Evolutionary conservation across 306 rosid species (phyloP), one percentile per base, ranked within the genome.

Genomic region (Dalbergia cochinchinensis): DNA sequence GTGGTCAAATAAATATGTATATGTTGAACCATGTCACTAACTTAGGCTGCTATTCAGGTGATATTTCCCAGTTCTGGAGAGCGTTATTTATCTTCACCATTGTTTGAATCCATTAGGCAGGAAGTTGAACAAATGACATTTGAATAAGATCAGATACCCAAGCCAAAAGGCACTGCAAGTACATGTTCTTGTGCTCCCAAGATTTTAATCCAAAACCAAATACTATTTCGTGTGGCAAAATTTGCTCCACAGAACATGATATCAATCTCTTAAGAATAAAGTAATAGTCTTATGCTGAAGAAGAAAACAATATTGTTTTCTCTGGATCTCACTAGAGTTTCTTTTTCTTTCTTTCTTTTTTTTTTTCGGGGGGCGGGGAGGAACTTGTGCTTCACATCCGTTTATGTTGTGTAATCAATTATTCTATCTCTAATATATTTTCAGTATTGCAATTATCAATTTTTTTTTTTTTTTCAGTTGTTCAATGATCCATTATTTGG

Each of bases 11-110:
- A 35, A 35, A 35, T 35, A 14, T 64, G 42, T 35, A 3, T 59
- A 3, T 45, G n/a, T 42, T 73, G 19, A 74, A 60, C 61, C 33
- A 45, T 74, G 71, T 33, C 22, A 48, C 18, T 62, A 59, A 34
- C 54, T 9, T 12, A 31, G 15, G 33, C 39, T 77, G 22, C 8
- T 64, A 18, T 39, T 77, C 78, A 90, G 91, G 89, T 75, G 70
- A 15, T 90, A n/a, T 86, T 90, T 57, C 89, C 94, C 3, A 88
- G 88, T 54, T 83, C 16, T 16, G 94, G 92, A 57, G 94, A 88
- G 84, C 90, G 88, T 37, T 88, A 88, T 63, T 70, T 88, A 77
- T 90, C 90, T 6, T 45, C 90, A 4, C 53, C 50, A n/a, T 70
- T 90, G 37, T 90, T 90, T 48, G 91, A 88, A 74, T 80, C 90